A percentile compares a stretch with the other conserved stretches of the same genome.
phyloP scores from a whole-genome alignment of 805 yeast genomes.

The Vanderwaltozyma yarrowii region DNA sequence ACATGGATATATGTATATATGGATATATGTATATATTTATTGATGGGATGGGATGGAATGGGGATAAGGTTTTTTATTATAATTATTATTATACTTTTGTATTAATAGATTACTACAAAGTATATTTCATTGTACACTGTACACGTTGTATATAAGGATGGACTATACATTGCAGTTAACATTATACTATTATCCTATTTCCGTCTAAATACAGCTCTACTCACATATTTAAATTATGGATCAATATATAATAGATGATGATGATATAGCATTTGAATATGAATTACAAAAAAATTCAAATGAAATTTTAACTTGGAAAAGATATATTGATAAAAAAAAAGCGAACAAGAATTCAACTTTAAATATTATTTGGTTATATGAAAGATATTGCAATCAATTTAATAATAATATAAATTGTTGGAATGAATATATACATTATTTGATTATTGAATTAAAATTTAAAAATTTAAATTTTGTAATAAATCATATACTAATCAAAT shows the following conservation, averaged over 20 bases:
- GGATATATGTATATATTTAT: no score
- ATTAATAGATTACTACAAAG: no score
- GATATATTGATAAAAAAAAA: slow-evolving; percentile 28
- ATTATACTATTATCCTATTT: no score
- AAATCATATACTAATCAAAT: background rate
- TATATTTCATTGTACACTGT: no score
- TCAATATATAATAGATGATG: slow-evolving; percentile 13
- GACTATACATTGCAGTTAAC: no score
- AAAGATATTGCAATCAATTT: slow-evolving; percentile 30
- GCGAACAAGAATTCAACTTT: slow-evolving; percentile 7
- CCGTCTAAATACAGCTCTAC: no score
- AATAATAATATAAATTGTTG: slow-evolving; percentile 12
- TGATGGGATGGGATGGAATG: no score
- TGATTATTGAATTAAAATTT: background rate
- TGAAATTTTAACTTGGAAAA: slow-evolving; percentile 34
- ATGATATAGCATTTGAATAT: slow-evolving; percentile 37
- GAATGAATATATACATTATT: slow-evolving; percentile 32
- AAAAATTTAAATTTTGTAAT: background rate
- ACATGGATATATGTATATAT: no score
- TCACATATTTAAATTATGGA: slow-evolving; percentile 1
- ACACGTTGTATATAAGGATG: no score
- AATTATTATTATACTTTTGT: no score
- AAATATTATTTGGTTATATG: slow-evolving; percentile 22
- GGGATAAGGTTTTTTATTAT: no score
- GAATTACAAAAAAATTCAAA: slow-evolving; percentile 33